Evolutionary conservation across 2,329 filamentous ascomycete genomes (phyloP).

Genomic region (Pyrenophora seminiperda): DNA sequence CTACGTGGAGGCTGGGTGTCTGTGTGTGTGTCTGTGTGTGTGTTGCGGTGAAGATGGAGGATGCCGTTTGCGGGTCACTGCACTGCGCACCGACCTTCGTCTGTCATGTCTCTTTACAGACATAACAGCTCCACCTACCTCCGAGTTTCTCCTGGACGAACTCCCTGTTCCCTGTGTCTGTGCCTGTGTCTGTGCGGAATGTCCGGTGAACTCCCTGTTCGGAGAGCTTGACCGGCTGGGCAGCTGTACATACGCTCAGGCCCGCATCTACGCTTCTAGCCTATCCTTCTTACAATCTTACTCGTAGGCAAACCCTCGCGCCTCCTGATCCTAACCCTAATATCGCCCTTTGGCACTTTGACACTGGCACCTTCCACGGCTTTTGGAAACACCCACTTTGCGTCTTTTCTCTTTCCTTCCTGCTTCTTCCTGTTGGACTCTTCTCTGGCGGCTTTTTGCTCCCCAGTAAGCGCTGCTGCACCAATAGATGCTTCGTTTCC

Average conservation of each 20-base stretch:
- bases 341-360: conserved; percentile 57
- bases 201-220: not conserved
- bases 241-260: conserved; percentile 3
- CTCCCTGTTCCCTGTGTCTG: too few species aligned
- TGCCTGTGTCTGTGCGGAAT: too few species aligned
- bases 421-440: conserved; percentile 15
- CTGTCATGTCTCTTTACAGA: too few species aligned
- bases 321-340: conserved; percentile 60
- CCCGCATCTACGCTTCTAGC: conserved; percentile 11
- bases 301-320: conserved; percentile 30
- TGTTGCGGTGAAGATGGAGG: too few species aligned
- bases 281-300: conserved; percentile 19
- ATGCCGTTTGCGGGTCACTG: too few species aligned
- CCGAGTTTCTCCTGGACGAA: too few species aligned
- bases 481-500: conserved; percentile 37
- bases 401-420: conserved; percentile 15
- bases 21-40: too few species aligned
- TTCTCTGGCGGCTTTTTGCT: conserved; percentile 16
- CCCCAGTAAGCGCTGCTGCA: conserved; percentile 27
- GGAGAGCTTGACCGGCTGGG: not conserved
- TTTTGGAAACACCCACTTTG: conserved; percentile 58
- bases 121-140: too few species aligned
- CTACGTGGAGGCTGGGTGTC: too few species aligned
- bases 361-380: conserved; percentile 55
- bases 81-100: too few species aligned